Evolutionary conservation across 305 asterid species (phyloP).

Genomic region (Solanum chacoense): DNA sequence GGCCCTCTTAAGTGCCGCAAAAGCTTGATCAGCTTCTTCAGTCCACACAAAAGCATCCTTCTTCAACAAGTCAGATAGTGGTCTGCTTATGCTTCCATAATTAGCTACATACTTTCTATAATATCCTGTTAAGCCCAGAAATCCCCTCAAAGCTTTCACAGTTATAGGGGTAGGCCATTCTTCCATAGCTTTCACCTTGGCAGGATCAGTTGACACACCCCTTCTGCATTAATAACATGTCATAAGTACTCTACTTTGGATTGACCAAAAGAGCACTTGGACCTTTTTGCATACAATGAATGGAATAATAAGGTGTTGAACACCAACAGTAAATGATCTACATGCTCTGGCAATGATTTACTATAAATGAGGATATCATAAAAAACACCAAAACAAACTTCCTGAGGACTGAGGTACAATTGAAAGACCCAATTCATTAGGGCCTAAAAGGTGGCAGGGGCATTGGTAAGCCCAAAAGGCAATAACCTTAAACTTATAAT

Average conservation of each 20-base stretch:
- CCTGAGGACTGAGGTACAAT: neutral
- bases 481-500: neutral
- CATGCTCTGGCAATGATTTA: neutral
- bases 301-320: neutral
- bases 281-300: neutral
- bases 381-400: neutral
- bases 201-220: neutral
- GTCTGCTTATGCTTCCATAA: neutral
- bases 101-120: neutral
- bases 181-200: neutral
- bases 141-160: neutral
- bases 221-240: neutral
- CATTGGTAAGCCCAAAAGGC: neutral
- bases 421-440: neutral
- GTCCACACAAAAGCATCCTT: neutral
- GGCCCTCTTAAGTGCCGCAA: neutral
- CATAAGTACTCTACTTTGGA: neutral
- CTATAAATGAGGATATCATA: neutral
- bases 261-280: neutral
- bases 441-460: neutral
- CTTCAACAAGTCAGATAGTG: neutral
- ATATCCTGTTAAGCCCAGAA: neutral
- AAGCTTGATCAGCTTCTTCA: neutral
- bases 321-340: neutral
- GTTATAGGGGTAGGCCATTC: neutral